Evolutionary conservation across 2,329 filamentous ascomycete species (phyloP), one percentile per base, ranked within the genome.

Genomic region (Sphaerostilbella broomeana): DNA sequence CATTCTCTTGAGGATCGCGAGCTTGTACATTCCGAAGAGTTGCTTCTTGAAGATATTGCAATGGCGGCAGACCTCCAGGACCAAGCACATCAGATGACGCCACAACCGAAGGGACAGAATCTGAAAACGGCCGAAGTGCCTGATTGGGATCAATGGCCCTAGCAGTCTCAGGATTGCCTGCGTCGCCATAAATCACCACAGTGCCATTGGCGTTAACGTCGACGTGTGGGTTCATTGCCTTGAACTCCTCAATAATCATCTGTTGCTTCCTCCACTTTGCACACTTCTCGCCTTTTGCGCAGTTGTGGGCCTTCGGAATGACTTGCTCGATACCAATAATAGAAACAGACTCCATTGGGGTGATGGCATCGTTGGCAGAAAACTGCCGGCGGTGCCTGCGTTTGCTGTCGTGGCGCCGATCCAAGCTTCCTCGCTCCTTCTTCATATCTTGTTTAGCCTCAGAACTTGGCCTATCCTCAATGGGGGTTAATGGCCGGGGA

Each of bases 271-370:
- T 77, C 74, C 77, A 94, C 59, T 88, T 94, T 34, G 77, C 70
- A 62, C 89, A 95, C 51, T 84, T 80, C 60, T 92, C 85, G 31
- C 89, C 89, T 60, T 94, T 94, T 31, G 79, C 78, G 64, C 89
- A 95, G 41, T 75, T 74, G 62, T 95, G 89, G 12, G 82, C 77
- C 63, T 86, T 89, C 5, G 88, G 88, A 39, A 94, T 73, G 38
- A 92, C 68, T 60, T 94, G 86, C 63, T 95, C 88, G 47, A 94
- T 94, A 19, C 84, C 88, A 22, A 95, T 87, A 51, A 94, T 94
- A 1, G 87, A 94, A 4, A 92, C 81, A 1, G 86, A 90, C 59
- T 94, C 86, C 43, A 81, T 75, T 2, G 86, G 86, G 2, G 81
- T 81, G 56, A 92, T 82, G 32, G 77, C 64, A 51, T 89, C 83